Conservation (phyloP, 1,284 basidiomycete species). For the Fomitopsis palustris region DNA sequence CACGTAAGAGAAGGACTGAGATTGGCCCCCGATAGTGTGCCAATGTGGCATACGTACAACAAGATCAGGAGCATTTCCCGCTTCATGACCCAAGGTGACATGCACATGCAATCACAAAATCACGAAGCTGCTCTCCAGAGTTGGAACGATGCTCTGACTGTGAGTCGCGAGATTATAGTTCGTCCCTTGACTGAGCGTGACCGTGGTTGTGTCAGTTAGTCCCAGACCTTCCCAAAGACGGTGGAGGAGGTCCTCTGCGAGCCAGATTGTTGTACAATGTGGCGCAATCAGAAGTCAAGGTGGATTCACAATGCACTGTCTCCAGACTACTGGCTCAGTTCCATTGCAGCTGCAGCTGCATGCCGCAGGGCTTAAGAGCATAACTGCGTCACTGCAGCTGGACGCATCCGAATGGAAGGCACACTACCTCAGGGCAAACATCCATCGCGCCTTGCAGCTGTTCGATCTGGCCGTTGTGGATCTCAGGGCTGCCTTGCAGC, state of each 20-base stretch:
- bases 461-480: conserved; percentile 12
- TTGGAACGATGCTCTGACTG: conserved; percentile 10
- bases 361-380: conserved; percentile 9
- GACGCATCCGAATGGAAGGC: conserved; percentile 3
- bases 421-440: conserved; percentile 6
- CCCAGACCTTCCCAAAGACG: neutral
- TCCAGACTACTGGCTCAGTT: neutral
- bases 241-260: neutral
- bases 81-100: conserved; percentile 8
- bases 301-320: neutral
- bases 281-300: neutral
- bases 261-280: neutral
- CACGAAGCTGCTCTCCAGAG: conserved; percentile 6
- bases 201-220: neutral
- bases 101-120: neutral
- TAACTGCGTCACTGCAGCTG: conserved; percentile 9
- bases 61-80: conserved; percentile 6
- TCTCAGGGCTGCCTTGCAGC: neutral
- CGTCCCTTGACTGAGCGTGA: neutral
- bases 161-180: neutral
- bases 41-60: conserved; percentile 1
- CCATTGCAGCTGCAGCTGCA: conserved; percentile 4
- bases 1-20: conserved; percentile 4
- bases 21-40: conserved; percentile 14
- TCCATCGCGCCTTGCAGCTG: conserved; percentile 9